phyloP scores from a whole-genome alignment of 2,329 filamentous ascomycete species.

The Aplosporella prunicola region DNA sequence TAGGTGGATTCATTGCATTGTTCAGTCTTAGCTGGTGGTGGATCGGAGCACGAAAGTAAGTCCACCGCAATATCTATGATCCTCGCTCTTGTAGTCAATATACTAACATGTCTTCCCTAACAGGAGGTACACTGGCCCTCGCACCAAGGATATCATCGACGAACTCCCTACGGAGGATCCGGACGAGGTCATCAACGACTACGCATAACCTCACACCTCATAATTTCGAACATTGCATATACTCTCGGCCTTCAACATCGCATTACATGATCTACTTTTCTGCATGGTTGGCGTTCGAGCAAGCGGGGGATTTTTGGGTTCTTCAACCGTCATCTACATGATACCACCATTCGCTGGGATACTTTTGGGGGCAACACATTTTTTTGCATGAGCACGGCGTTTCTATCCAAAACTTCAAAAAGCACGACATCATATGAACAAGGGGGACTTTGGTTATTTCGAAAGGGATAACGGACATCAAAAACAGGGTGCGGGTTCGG shows the following conservation, averaged over 20 bases:
- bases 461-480: too few relatives aligned
- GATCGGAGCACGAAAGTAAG: conserved; percentile 29
- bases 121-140: conserved; percentile 50
- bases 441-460: too few relatives aligned
- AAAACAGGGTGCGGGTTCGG: too few relatives aligned
- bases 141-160: conserved; percentile 44
- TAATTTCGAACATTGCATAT: neutral
- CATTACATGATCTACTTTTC: too few relatives aligned
- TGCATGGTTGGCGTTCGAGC: conserved; percentile 6
- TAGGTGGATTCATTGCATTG: conserved; percentile 40
- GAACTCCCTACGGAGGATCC: conserved; percentile 33
- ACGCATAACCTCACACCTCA: neutral
- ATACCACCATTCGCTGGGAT: too few relatives aligned
- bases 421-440: too few relatives aligned
- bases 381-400: too few relatives aligned
- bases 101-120: conserved; percentile 3
- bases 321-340: conserved; percentile 1
- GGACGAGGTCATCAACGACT: conserved; percentile 21
- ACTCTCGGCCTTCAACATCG: too few relatives aligned
- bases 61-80: conserved; percentile 1
- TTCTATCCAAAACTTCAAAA: too few relatives aligned
- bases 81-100: conserved; percentile 1
- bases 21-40: conserved; percentile 39
- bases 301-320: neutral
- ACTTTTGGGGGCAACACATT: too few relatives aligned